Evolutionary conservation across 352 stramenopile species (phyloP).

Genomic region (Phytopythium oedochilum): DNA sequence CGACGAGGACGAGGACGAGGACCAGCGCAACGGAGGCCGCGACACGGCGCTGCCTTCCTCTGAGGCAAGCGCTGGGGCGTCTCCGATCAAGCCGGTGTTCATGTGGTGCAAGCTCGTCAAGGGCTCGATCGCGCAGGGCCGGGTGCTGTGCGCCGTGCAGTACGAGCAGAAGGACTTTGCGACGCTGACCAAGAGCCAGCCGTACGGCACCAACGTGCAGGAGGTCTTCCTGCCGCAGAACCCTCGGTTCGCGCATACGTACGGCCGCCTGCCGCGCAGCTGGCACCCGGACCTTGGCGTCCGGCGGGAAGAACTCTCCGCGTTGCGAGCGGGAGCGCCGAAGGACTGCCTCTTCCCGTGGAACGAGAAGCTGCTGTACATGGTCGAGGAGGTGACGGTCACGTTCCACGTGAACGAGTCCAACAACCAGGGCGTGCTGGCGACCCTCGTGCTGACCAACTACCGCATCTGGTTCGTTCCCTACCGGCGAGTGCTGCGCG

Average conservation of each 20-base stretch:
- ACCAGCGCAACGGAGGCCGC: too few relatives aligned
- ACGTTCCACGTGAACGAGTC: constrained; percentile 87
- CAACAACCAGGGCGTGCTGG: constrained; percentile 78
- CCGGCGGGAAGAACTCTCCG: constrained; percentile 57
- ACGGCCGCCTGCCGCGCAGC: constrained; percentile 69
- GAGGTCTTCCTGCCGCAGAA: constrained; percentile 82
- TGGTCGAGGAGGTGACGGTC: constrained; percentile 83
- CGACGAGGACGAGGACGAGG: too few relatives aligned
- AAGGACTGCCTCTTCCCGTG: constrained; percentile 80
- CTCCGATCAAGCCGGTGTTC: constrained; percentile 46
- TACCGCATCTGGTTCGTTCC: constrained; percentile 85
- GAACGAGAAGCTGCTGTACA: constrained; percentile 80
- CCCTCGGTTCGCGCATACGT: constrained; percentile 67
- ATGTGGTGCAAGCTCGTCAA: constrained; percentile 76
- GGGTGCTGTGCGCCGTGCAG: constrained; percentile 68
- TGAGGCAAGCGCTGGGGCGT: too few relatives aligned
- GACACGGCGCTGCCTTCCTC: too few relatives aligned
- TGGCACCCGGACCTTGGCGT: constrained; percentile 75
- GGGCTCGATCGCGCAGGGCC: constrained; percentile 44
- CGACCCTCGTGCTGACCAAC: constrained; percentile 76
- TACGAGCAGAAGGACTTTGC: constrained; percentile 68
- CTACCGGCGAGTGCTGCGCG: constrained; percentile 59
- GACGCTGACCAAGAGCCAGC: constrained; percentile 49
- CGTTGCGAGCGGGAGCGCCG: constrained; percentile 54
- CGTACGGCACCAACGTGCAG: constrained; percentile 70